Conservation (phyloP, 2,329 filamentous ascomycete genomes). For the Clonostachys solani region DNA sequence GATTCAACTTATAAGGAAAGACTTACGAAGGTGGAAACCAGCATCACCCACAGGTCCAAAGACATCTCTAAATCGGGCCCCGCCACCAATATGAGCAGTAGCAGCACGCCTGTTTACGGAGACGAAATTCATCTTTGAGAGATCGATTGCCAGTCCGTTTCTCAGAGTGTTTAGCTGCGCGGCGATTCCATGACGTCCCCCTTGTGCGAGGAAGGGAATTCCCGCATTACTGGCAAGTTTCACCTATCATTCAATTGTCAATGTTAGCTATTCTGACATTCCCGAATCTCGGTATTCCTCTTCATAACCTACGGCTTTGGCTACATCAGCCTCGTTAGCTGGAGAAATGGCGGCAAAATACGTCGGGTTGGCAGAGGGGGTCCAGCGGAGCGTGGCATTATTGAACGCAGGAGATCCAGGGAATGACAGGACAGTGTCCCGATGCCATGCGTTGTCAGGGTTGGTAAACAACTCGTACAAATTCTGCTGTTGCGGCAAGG, state of each 20-base stretch:
- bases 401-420: not conserved
- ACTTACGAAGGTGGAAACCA: not conserved
- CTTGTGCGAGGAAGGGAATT: conserved; percentile 8
- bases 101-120: not conserved
- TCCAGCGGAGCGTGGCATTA: not conserved
- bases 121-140: conserved; percentile 6
- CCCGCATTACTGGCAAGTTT: not conserved
- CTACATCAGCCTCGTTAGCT: not conserved
- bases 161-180: conserved; percentile 1
- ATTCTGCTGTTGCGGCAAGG: too few species aligned
- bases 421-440: not conserved
- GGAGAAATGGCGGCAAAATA: not conserved
- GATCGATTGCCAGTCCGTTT: conserved; percentile 6
- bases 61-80: conserved; percentile 4
- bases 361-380: not conserved
- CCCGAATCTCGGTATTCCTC: too few species aligned
- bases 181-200: conserved; percentile 5
- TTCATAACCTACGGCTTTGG: not conserved
- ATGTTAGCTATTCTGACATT: too few species aligned
- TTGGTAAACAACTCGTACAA: not conserved
- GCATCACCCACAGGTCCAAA: not conserved
- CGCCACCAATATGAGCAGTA: conserved; percentile 3
- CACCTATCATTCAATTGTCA: too few species aligned
- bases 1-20: not conserved
- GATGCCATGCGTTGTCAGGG: not conserved